A percentile compares a stretch with the other conserved stretches of the same genome.
Conservation (phyloP, 106 monocot species). For the Acanthochlamys bracteata region DNA sequence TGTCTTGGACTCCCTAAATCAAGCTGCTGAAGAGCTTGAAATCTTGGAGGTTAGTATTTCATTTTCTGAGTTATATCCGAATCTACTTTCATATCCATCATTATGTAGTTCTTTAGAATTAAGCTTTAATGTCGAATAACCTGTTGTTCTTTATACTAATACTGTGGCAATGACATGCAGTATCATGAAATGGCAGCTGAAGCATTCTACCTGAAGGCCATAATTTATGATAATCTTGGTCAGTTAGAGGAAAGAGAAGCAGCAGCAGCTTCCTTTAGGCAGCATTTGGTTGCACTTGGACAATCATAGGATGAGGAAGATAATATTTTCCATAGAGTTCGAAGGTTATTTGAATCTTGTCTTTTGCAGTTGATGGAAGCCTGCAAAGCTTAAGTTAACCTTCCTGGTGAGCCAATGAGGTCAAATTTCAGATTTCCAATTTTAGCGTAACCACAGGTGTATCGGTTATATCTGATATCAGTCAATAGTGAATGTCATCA, state of each 20-base stretch:
- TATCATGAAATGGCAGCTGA: slow-evolving; percentile 88
- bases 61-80: not conserved
- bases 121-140: not conserved
- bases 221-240: slow-evolving; percentile 55
- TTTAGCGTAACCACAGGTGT: too few relatives aligned
- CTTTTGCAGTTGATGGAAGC: not conserved
- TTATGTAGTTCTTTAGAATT: not conserved
- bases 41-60: slow-evolving; percentile 55
- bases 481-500: too few relatives aligned
- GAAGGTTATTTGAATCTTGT: not conserved
- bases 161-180: slow-evolving; percentile 13
- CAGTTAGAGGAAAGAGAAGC: slow-evolving; percentile 61
- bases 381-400: too few relatives aligned
- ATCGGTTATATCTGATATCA: too few relatives aligned
- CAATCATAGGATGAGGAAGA: slow-evolving; percentile 33
- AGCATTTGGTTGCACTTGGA: slow-evolving; percentile 47
- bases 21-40: slow-evolving; percentile 73
- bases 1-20: slow-evolving; percentile 67
- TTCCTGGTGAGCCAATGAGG: too few relatives aligned
- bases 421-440: too few relatives aligned
- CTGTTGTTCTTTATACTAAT: not conserved
- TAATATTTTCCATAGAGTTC: not conserved
- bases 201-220: slow-evolving; percentile 75
- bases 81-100: not conserved
- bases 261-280: slow-evolving; percentile 63